A percentile compares a stretch with the other conserved stretches of the same genome.
These are phyloP conservation scores for Diaporthe sp. DNA, from an alignment of 2,329 filamentous ascomycete genomes.

Conservation along the genomic window DNA sequence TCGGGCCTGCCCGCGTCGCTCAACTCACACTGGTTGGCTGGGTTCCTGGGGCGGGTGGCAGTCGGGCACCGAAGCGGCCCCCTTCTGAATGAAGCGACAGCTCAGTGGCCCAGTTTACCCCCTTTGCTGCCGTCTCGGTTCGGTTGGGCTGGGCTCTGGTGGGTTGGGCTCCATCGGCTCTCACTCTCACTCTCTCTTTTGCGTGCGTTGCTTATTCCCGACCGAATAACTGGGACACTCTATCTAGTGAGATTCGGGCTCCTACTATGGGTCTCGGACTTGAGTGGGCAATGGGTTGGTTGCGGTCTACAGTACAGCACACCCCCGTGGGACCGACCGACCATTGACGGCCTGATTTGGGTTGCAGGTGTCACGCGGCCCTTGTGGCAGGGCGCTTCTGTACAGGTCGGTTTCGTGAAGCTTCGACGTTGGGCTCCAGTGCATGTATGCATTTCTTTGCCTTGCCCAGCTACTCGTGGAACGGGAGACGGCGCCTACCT, in stretches of 20 bases:
- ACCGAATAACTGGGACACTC: not conserved
- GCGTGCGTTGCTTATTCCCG: not conserved
- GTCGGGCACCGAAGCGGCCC: conserved; percentile 14
- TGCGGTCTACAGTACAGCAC: not conserved
- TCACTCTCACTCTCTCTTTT: not conserved
- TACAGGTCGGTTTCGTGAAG: not conserved
- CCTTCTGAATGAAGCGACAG: not conserved
- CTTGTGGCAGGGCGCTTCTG: not conserved
- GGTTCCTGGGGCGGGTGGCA: not conserved
- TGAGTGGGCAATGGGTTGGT: not conserved
- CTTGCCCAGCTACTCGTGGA: not conserved
- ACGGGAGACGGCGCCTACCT: not conserved
- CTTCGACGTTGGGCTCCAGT: conserved; percentile 1
- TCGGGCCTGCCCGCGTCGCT: conserved; percentile 11
- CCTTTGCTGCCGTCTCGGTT: not conserved
- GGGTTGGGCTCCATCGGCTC: not conserved
- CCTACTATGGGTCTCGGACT: not conserved
- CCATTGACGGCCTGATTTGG: not conserved
- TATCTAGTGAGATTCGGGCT: not conserved
- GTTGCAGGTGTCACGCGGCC: not conserved
- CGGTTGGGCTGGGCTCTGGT: conserved; percentile 9
- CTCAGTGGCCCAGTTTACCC: not conserved
- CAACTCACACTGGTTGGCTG: not conserved
- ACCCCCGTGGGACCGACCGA: not conserved
- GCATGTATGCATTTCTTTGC: not conserved